phyloP scores from a whole-genome alignment of 148 eudicot species.

The Rhododendron griersonianum region DNA sequence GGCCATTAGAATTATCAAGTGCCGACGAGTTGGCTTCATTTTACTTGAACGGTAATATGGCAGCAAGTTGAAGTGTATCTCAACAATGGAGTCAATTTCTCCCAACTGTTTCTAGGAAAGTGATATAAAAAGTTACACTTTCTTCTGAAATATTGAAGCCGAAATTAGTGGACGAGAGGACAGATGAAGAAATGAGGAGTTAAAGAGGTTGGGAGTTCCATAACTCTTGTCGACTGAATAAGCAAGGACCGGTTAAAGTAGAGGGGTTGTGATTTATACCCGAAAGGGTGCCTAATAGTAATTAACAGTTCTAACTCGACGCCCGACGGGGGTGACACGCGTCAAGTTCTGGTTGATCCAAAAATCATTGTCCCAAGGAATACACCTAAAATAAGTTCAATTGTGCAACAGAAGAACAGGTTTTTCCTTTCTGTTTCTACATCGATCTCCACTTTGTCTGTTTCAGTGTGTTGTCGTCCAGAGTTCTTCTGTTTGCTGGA shows the following conservation, averaged over 20 bases:
- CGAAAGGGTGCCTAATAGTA: background rate
- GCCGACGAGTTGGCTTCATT: conserved; percentile 14
- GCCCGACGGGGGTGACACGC: conserved; percentile 23
- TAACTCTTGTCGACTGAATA: background rate
- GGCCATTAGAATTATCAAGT: conserved; percentile 7
- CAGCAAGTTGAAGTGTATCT: background rate
- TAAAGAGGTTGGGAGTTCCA: conserved; percentile 1
- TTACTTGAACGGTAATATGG: background rate
- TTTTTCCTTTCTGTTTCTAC: conserved; percentile 11
- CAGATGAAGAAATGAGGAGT: conserved; percentile 12
- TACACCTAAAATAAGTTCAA: background rate
- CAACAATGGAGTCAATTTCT: background rate
- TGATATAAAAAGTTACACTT: background rate
- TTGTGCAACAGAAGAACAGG: background rate
- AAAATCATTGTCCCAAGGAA: conserved; percentile 13
- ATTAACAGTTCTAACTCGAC: conserved; percentile 9
- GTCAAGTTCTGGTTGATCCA: conserved; percentile 33
- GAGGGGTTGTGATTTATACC: conserved; percentile 25
- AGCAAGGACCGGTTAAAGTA: conserved; percentile 9
- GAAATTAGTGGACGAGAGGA: conserved; percentile 11
- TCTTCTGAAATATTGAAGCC: conserved; percentile 9
- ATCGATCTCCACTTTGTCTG: background rate
- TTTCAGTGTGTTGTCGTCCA: background rate
- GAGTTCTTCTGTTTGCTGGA: background rate
- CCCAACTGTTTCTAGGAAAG: conserved; percentile 6